Evolutionary conservation across 495 filamentous ascomycete species (phyloP).

Genomic region (Neurospora sp.): DNA sequence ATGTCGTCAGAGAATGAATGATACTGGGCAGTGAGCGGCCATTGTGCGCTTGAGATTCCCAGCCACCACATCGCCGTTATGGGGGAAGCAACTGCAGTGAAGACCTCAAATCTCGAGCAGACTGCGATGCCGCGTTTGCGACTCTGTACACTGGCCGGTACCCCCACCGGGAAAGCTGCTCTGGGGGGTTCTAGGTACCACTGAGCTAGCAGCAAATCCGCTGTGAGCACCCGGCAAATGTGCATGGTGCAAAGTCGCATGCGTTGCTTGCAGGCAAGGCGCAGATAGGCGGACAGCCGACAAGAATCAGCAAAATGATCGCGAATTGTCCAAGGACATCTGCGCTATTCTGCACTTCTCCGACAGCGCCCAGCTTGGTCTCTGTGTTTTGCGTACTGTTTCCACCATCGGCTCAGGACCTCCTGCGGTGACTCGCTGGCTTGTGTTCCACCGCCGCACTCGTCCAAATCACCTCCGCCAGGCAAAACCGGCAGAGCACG

Average conservation of each 20-base stretch:
- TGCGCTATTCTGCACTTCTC: slow-evolving; percentile 16
- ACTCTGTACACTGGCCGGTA: neutral
- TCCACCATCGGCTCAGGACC: slow-evolving; percentile 14
- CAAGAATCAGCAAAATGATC: slow-evolving; percentile 1
- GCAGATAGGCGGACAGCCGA: slow-evolving; percentile 1
- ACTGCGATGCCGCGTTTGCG: slow-evolving; percentile 2
- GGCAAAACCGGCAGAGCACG: slow-evolving; percentile 5
- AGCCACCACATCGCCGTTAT: slow-evolving; percentile 18
- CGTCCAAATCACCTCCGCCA: neutral
- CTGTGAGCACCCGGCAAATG: slow-evolving; percentile 3
- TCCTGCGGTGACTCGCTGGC: slow-evolving; percentile 3
- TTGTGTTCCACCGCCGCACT: slow-evolving; percentile 1
- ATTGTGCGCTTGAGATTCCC: slow-evolving; percentile 3
- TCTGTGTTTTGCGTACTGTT: neutral
- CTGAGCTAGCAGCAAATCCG: slow-evolving; percentile 15
- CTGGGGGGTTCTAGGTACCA: slow-evolving; percentile 7
- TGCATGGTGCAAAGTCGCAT: slow-evolving; percentile 6
- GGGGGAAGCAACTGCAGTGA: neutral
- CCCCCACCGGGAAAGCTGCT: neutral
- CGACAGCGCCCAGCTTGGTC: slow-evolving; percentile 1
- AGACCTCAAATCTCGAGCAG: neutral
- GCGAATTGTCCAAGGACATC: slow-evolving; percentile 1
- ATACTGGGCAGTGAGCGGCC: neutral
- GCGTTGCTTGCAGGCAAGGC: slow-evolving; percentile 3
- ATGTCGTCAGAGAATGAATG: neutral